Percentiles rank a stretch among this genome's conserved stretches.
phyloP scores from a whole-genome alignment of 2,329 filamentous ascomycete genomes.

The Beauveria medogensis region DNA sequence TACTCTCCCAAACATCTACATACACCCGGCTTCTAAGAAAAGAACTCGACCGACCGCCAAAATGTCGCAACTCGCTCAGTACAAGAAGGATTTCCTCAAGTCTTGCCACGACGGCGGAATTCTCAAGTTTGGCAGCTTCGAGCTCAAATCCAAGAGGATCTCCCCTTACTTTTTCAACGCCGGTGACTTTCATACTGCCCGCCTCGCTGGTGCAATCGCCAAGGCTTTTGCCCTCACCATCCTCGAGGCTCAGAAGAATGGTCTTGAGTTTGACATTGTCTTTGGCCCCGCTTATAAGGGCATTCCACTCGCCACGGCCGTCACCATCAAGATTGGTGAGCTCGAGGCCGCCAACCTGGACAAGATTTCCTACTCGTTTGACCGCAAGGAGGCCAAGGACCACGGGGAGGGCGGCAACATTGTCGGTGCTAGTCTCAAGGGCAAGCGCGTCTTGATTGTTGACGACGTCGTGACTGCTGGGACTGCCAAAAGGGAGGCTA shows the following conservation, averaged over 20 bases:
- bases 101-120: constrained; percentile 60
- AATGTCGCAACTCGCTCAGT: constrained; percentile 43
- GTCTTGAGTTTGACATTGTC: constrained; percentile 67
- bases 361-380: constrained; percentile 75
- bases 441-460: constrained; percentile 79
- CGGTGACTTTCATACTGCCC: constrained; percentile 76
- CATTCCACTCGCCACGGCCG: constrained; percentile 77
- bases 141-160: constrained; percentile 82
- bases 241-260: constrained; percentile 35
- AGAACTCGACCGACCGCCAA: constrained; percentile 22
- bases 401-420: constrained; percentile 93
- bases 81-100: constrained; percentile 66
- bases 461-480: constrained; percentile 97
- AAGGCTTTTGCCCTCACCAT: constrained; percentile 70
- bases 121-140: constrained; percentile 76
- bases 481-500: constrained; percentile 87
- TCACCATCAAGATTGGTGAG: constrained; percentile 66
- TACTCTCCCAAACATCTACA: background rate
- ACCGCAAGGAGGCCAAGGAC: constrained; percentile 93
- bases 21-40: background rate
- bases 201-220: constrained; percentile 68
- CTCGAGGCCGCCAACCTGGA: constrained; percentile 59
- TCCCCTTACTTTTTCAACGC: constrained; percentile 99
- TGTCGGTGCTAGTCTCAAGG: constrained; percentile 77
- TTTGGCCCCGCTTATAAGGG: constrained; percentile 97